Percentiles rank a stretch among this genome's conserved stretches.
Conservation (phyloP, 352 stramenopile genomes). For the Phytophthora pini region DNA sequence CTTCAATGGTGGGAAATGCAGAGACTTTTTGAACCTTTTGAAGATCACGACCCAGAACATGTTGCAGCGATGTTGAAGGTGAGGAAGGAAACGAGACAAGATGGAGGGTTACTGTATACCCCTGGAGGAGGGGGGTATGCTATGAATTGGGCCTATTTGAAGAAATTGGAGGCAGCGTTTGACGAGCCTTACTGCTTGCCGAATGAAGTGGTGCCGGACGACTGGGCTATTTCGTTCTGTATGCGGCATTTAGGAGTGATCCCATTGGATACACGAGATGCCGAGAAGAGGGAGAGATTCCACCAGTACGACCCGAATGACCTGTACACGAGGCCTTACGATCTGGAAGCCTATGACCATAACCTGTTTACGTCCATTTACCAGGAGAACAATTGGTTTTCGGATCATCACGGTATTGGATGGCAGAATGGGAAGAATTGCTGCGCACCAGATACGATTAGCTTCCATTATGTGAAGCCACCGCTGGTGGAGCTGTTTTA, state of each 20-base stretch:
- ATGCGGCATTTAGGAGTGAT: slow-evolving; percentile 76
- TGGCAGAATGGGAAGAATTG: slow-evolving; percentile 83
- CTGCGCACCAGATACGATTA: slow-evolving; percentile 80
- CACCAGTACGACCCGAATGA: slow-evolving; percentile 86
- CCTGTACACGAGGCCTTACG: slow-evolving; percentile 70
- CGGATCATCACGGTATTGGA: slow-evolving; percentile 80
- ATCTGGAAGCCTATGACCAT: slow-evolving; percentile 79
- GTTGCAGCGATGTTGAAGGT: slow-evolving; percentile 59
- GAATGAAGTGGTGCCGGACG: slow-evolving; percentile 74
- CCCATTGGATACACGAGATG: slow-evolving; percentile 80
- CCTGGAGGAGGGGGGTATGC: slow-evolving; percentile 81
- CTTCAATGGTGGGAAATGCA: slow-evolving; percentile 89
- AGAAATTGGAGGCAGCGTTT: slow-evolving; percentile 70
- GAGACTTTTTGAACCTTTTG: slow-evolving; percentile 69
- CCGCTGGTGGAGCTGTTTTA: slow-evolving; percentile 88
- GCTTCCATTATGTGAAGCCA: slow-evolving; percentile 88
- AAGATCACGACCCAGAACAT: slow-evolving; percentile 66
- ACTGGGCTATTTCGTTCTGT: slow-evolving; percentile 90
- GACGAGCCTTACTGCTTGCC: slow-evolving; percentile 79
- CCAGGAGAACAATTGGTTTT: slow-evolving; percentile 91
- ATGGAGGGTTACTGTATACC: slow-evolving; percentile 85
- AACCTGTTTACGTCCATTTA: slow-evolving; percentile 78
- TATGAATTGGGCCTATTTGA: slow-evolving; percentile 87
- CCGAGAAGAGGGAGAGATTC: slow-evolving; percentile 74
- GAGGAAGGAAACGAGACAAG: slow-evolving; percentile 47